Evolutionary conservation across 2,329 filamentous ascomycete genomes (phyloP).

Genomic region (Pestalotiopsis sp.): DNA sequence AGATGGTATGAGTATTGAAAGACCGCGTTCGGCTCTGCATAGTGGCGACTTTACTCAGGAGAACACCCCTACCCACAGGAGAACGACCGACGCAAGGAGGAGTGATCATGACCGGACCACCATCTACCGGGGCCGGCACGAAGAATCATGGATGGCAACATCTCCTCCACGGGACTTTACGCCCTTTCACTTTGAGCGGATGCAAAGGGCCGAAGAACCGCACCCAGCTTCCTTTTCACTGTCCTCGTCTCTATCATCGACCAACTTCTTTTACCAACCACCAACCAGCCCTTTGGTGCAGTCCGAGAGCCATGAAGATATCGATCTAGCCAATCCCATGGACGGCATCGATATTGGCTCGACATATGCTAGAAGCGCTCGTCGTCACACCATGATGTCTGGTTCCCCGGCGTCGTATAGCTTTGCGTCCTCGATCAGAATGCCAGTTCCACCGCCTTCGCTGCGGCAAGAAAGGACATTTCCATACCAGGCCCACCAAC

Average conservation of each 20-base stretch:
- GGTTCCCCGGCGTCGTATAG: conserved; percentile 51
- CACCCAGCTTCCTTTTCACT: conserved; percentile 59
- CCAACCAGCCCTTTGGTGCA: conserved; percentile 93
- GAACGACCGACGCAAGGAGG: conserved; percentile 20
- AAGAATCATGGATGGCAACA: conserved; percentile 52
- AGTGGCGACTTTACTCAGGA: conserved; percentile 66
- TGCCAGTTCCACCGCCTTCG: conserved; percentile 37
- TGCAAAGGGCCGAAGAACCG: conserved; percentile 37
- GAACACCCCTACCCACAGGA: conserved; percentile 28
- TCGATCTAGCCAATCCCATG: conserved; percentile 62
- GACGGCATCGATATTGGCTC: conserved; percentile 52
- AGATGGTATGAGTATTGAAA: conserved; percentile 70
- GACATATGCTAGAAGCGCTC: conserved; percentile 40
- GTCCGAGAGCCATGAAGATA: conserved; percentile 81
- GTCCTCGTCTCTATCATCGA: conserved; percentile 71
- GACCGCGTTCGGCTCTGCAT: conserved; percentile 77
- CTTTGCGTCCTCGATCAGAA: conserved; percentile 38
- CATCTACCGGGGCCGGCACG: conserved; percentile 14
- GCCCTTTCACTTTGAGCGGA: conserved; percentile 46
- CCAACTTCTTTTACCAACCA: conserved; percentile 79
- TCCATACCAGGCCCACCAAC: conserved; percentile 78
- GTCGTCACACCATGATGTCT: conserved; percentile 75
- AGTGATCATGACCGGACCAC: conserved; percentile 21
- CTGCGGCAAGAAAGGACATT: conserved; percentile 61
- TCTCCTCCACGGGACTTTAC: conserved; percentile 58